Conservation (phyloP, 2,329 filamentous ascomycete genomes). For the Fusarium citri region DNA sequence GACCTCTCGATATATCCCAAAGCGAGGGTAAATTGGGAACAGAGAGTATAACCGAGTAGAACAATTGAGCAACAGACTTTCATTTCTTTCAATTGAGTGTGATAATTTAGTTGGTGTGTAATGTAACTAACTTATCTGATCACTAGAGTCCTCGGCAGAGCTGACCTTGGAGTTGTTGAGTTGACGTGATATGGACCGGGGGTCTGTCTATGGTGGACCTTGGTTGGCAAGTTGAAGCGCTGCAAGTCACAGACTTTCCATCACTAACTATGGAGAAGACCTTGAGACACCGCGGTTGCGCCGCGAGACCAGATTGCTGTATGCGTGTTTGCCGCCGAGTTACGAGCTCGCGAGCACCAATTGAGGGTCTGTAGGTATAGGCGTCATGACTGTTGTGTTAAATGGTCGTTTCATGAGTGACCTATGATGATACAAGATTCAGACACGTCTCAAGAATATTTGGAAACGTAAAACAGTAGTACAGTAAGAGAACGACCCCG, state of each 20-base stretch:
- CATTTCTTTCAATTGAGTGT: constrained; percentile 5
- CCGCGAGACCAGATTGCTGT: constrained; percentile 24
- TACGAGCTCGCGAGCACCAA: constrained; percentile 1
- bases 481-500: not conserved
- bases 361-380: not conserved
- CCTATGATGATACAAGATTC: not conserved
- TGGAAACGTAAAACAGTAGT: not conserved
- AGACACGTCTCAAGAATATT: constrained; percentile 6
- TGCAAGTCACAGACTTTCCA: constrained; percentile 29
- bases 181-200: constrained; percentile 28
- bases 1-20: not conserved
- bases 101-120: not conserved
- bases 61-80: constrained; percentile 17
- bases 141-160: constrained; percentile 18
- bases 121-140: constrained; percentile 12
- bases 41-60: not conserved
- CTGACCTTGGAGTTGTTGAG: constrained; percentile 32
- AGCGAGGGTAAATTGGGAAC: not conserved
- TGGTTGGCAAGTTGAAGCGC: constrained; percentile 31
- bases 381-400: not conserved
- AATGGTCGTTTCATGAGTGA: not conserved
- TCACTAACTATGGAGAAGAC: constrained; percentile 30
- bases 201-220: constrained; percentile 25
- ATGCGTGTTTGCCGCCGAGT: constrained; percentile 25
- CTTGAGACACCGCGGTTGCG: constrained; percentile 41